These are phyloP conservation scores for Eudorina sp. DNA, from an alignment of 139 green algal genomes.

Conservation along the genomic window DNA sequence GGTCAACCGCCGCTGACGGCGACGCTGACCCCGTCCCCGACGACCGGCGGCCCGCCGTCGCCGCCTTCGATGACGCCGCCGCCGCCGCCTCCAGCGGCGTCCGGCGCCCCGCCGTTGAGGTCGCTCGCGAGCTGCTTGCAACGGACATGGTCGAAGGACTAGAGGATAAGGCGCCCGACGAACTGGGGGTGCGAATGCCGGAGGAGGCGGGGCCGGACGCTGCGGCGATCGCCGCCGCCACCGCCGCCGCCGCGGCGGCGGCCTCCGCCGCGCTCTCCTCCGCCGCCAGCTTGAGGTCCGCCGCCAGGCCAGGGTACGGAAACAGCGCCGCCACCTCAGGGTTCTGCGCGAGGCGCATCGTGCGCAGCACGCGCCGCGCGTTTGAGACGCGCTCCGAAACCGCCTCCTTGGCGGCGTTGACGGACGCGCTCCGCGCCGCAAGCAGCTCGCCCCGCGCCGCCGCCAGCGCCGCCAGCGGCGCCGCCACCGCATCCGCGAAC, in stretches of 20 bases:
- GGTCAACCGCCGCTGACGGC: background rate
- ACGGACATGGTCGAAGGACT: background rate
- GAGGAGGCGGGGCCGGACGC: background rate
- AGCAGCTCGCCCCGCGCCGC: slow-evolving; percentile 18
- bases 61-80: background rate
- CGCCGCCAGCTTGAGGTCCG: background rate
- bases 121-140: background rate
- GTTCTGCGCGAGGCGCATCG: background rate
- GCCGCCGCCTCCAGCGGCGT: too few relatives aligned
- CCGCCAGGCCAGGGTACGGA: background rate
- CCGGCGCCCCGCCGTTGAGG: background rate
- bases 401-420: slow-evolving; percentile 10
- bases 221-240: background rate
- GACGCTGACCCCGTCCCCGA: too few relatives aligned
- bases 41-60: background rate
- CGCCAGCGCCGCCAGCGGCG: slow-evolving; percentile 25
- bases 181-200: background rate
- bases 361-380: background rate
- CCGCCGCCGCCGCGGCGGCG: background rate
- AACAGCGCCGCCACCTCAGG: background rate
- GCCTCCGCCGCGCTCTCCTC: background rate
- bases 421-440: background rate
- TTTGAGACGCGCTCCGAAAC: slow-evolving; percentile 20
- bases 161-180: background rate
- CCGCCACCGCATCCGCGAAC: slow-evolving; percentile 35